Evolutionary conservation across 1,284 basidiomycete genomes (phyloP).

Genomic region (Leucoagaricus sp.): DNA sequence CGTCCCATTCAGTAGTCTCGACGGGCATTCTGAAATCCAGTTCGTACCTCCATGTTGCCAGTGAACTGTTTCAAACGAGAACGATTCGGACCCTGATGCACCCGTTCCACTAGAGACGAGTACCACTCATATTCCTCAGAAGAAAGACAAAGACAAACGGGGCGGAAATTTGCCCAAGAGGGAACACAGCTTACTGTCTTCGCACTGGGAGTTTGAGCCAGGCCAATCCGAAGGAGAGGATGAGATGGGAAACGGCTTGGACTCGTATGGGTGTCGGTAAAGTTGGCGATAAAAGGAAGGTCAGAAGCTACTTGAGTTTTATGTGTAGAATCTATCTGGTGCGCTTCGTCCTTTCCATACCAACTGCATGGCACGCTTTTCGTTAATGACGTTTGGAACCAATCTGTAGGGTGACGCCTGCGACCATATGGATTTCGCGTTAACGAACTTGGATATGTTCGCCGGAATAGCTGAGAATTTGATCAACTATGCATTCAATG

Average conservation of each 20-base stretch:
- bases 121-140: background rate
- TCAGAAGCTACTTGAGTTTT: constrained; percentile 63
- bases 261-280: background rate
- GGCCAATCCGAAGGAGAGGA: background rate
- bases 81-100: constrained; percentile 8
- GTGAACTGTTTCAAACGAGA: background rate
- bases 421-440: constrained; percentile 71
- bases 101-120: background rate
- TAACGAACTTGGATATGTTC: constrained; percentile 69
- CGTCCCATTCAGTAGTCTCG: constrained; percentile 48
- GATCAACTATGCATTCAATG: constrained; percentile 62
- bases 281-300: background rate
- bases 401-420: constrained; percentile 58
- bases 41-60: constrained; percentile 31
- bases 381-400: constrained; percentile 2
- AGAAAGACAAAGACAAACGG: background rate
- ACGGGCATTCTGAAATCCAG: constrained; percentile 51
- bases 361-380: background rate
- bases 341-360: constrained; percentile 19
- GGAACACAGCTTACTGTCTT: background rate
- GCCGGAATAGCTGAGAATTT: constrained; percentile 66
- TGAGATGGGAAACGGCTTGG: constrained; percentile 8
- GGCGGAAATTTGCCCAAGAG: background rate
- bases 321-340: constrained; percentile 71
- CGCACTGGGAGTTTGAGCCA: background rate